Conservation (phyloP, 1,139 yeast species). For the Ashbya aceris region DNA sequence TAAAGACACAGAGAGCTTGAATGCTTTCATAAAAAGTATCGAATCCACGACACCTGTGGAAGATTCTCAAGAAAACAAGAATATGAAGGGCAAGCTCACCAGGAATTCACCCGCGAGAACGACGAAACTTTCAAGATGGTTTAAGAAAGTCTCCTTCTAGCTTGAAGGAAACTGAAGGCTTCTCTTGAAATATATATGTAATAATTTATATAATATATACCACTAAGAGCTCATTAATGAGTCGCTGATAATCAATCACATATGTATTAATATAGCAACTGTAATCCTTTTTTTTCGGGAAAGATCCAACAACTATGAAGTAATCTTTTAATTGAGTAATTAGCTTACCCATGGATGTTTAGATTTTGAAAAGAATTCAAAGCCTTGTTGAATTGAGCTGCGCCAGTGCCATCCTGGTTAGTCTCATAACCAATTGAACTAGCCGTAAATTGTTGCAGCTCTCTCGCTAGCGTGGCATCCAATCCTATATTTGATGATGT, state of each 20-base stretch:
- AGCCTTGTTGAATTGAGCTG: not conserved
- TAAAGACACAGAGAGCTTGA: not conserved
- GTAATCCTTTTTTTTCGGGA: too few species aligned
- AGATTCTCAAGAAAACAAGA: not conserved
- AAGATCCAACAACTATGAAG: too few species aligned
- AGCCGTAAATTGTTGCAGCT: slow-evolving; percentile 6
- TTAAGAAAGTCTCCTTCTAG: slow-evolving; percentile 1
- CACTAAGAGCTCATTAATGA: not conserved
- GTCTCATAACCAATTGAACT: slow-evolving; percentile 6
- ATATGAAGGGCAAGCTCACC: not conserved
- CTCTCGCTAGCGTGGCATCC: slow-evolving; percentile 10
- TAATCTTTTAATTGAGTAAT: not conserved
- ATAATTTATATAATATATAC: not conserved
- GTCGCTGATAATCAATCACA: too few species aligned
- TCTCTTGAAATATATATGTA: too few species aligned
- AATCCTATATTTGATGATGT: not conserved
- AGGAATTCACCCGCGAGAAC: not conserved
- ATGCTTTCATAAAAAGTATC: not conserved
- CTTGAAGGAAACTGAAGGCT: not conserved
- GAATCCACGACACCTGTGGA: not conserved
- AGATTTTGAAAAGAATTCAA: slow-evolving; percentile 4
- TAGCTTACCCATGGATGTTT: slow-evolving; percentile 1
- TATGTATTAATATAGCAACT: too few species aligned
- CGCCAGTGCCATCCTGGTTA: slow-evolving; percentile 2
- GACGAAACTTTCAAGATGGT: not conserved